These are phyloP conservation scores for Yamagishiella unicocca DNA, from an alignment of 139 green algal species.

Conservation along the genomic window DNA sequence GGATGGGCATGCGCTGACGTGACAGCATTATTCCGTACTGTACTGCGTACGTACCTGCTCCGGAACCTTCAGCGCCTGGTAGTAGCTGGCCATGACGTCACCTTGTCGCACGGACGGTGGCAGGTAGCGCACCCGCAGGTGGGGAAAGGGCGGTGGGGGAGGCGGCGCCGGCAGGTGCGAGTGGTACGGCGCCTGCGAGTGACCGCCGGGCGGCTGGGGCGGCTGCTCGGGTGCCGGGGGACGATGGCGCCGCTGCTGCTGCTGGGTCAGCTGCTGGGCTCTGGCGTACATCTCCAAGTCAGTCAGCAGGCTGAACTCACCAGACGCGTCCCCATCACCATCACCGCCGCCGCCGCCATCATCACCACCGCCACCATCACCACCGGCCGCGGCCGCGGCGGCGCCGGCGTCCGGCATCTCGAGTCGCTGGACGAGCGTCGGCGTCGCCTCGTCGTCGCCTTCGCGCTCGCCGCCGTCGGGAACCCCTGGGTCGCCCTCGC, in stretches of 20 bases:
- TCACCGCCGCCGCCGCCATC: background rate
- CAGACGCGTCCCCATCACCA: background rate
- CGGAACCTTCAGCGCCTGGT: constrained; percentile 12
- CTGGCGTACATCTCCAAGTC: constrained; percentile 12
- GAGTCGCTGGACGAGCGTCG: too few relatives aligned
- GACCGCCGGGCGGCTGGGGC: too few relatives aligned
- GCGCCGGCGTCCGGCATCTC: background rate
- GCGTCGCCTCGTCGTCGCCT: too few relatives aligned
- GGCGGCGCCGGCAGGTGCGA: background rate
- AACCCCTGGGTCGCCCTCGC: background rate
- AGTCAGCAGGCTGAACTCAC: constrained; percentile 7
- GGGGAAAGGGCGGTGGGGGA: background rate
- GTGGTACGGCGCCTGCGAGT: too few relatives aligned
- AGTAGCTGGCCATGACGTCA: constrained; percentile 20
- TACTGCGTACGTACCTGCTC: constrained; percentile 16
- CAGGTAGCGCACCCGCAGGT: constrained; percentile 24
- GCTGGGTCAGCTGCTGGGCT: background rate
- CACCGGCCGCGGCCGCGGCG: background rate
- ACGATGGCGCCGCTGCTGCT: background rate
- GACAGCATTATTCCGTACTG: too few relatives aligned
- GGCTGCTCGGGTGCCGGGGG: background rate
- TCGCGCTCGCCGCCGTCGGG: background rate
- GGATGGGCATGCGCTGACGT: too few relatives aligned
- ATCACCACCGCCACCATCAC: background rate
- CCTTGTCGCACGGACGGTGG: background rate